Evolutionary conservation across 2,329 filamentous ascomycete genomes (phyloP).

Genomic region (Fusarium nelsonii): DNA sequence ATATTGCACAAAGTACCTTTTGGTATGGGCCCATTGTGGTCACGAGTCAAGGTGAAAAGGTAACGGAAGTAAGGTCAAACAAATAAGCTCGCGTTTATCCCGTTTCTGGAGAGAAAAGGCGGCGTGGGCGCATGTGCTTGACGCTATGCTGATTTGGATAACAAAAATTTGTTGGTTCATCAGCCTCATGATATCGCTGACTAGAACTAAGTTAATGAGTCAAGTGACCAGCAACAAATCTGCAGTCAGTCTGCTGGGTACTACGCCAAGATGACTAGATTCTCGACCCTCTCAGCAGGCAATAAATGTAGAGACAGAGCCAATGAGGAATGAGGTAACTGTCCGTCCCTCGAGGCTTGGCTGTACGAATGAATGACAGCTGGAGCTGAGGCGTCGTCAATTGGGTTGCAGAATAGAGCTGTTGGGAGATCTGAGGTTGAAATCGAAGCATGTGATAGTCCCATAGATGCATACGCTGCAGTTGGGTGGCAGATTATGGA

Average conservation of each 20-base stretch:
- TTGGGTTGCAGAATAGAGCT: constrained; percentile 28
- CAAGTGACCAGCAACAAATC: constrained; percentile 33
- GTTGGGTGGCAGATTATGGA: constrained; percentile 29
- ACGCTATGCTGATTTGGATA: constrained; percentile 27
- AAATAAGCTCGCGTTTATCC: constrained; percentile 5
- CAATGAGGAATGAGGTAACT: constrained; percentile 26
- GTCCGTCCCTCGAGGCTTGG: constrained; percentile 26
- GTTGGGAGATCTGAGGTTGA: constrained; percentile 24
- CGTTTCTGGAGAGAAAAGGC: constrained; percentile 15
- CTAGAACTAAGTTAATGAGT: constrained; percentile 25
- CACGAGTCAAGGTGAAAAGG: constrained; percentile 28
- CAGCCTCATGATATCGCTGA: constrained; percentile 28
- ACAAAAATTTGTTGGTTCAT: constrained; percentile 20
- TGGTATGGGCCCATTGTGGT: constrained; percentile 38
- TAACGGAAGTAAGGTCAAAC: constrained; percentile 1
- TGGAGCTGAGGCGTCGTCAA: constrained; percentile 37
- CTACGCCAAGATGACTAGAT: constrained; percentile 40
- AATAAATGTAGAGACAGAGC: neutral
- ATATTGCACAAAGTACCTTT: constrained; percentile 1
- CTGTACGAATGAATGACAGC: constrained; percentile 8
- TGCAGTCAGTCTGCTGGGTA: constrained; percentile 32
- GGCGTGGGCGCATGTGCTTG: constrained; percentile 25
- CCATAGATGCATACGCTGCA: constrained; percentile 42
- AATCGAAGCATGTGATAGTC: constrained; percentile 47
- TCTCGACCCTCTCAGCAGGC: constrained; percentile 12